Evolutionary conservation across 306 rosid genomes (phyloP), one percentile per base, ranked within the genome.

Genomic region (Lupinus albus): DNA sequence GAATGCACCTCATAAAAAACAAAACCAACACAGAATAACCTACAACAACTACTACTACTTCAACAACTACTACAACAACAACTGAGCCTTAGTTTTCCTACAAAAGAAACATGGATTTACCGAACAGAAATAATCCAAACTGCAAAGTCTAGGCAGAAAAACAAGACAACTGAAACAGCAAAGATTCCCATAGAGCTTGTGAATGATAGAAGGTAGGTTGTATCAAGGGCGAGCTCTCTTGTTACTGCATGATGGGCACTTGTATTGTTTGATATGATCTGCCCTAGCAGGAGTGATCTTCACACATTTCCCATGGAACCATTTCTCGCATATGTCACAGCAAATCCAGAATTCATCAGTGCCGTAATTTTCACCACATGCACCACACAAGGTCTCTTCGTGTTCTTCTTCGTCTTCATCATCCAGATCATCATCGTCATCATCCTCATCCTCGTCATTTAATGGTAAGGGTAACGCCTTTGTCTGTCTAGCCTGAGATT

Each of bases 231-330:
- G 96, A 70, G 84, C 85, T 80, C 96, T 77, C 84, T 91, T 91
- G 84, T 79, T 88, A 78, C 80, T 88, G 95, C 97, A 91, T 41
- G 97, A 85, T n/a, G 97, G 97, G 76, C 97, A 91, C 75, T 91
- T 91, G 84, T 91, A 91, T 58, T 91, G 96, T 84, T 89, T 91
- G 55, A 91, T 91, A 75, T 87, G 96, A 83, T 87, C 89, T 4
- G 97, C 97, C 83, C 85, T 87, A 8, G 97, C 91, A 1, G 96
- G 96, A 44, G 96, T 91, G 78, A 91, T 85, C 88, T 86, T 91
- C 82, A 91, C 97, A 28, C 97, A 91, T 72, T 91, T 91, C 46
- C 92, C 92, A 66, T 91, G 97, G 82, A 88, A 91, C 97, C 97
- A 91, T 46, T 75, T 86, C 89, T 91, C 96, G 1, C 97, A 91